Conservation (phyloP, 2,329 filamentous ascomycete genomes). For the Zarea fungicola region DNA sequence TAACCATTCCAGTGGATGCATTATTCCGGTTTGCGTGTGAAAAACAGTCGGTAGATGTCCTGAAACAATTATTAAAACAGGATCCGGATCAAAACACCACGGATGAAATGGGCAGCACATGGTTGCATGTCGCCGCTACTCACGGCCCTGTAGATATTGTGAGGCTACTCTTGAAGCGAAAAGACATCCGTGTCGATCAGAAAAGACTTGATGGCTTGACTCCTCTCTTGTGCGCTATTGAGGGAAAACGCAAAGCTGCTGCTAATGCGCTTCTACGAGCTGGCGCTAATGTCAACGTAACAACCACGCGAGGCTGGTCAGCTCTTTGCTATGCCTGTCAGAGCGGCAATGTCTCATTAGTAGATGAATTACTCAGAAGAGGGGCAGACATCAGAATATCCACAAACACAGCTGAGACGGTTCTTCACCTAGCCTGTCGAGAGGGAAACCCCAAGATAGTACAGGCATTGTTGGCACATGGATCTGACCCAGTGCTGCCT, state of each 20-base stretch:
- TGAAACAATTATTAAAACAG: too few relatives aligned
- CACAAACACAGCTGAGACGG: not conserved
- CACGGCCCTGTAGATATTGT: not conserved
- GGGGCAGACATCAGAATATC: not conserved
- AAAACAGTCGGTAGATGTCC: not conserved
- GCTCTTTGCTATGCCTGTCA: not conserved
- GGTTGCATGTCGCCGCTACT: not conserved
- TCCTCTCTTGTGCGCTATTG: not conserved
- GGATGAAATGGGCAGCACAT: not conserved
- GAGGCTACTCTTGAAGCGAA: not conserved
- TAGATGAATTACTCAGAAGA: not conserved
- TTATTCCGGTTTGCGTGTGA: not conserved
- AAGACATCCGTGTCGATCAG: not conserved
- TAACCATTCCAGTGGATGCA: not conserved
- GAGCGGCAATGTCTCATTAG: not conserved
- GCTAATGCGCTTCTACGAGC: not conserved
- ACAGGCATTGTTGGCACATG: not conserved
- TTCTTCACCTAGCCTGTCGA: not conserved
- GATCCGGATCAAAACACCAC: not conserved
- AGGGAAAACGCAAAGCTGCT: not conserved
- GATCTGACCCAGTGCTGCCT: not conserved
- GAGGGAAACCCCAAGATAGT: not conserved
- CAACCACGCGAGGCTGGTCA: not conserved
- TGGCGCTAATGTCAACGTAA: not conserved
- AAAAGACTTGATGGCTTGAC: not conserved